Evolutionary conservation across 805 yeast genomes (phyloP), one percentile per base, ranked within the genome.

Genomic region (Pichia gijzeniarum): DNA sequence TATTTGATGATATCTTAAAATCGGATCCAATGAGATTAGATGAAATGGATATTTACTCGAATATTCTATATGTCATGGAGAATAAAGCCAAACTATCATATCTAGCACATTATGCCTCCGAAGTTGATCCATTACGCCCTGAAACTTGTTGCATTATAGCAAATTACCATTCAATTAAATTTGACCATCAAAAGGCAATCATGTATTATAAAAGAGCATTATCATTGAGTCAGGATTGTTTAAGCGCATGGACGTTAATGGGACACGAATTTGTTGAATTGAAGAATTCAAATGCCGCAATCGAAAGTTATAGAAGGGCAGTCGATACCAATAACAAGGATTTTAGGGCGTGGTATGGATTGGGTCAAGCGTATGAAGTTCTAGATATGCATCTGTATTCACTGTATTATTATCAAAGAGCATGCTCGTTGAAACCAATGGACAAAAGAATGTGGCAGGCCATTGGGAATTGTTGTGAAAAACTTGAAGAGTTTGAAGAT

Each of bases 371-470:
- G 1, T 93, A 93, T 61, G 99, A 93, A 62, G 95, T 93, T 10
- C 68, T 91, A 45, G 97, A 91, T 54, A 91, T 91, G 96, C 93
- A 87, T 60, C 70, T 86, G 49, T 93, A 90, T 59, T 90, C 98
- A 0, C 69, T 90, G 36, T 91, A 88, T 63, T 93, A 93, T 62
- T 93, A 88, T 61, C 96, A 93, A 64, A 73, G 83, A 41, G 96
- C 98, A 0, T 83, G 96, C 43, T 76, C 89, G 12, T 69, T 93
- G 53, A 89, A 85, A 56, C 97, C 97, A 1, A 64, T 79, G 38
- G 99, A 93, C 59, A 82, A 84, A 56, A 70, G 99, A 53, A 89
- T 91, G 87, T 93, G 99, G 99, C 86, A 82, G 53, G 97, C 98
- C 0, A 72, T 91, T 36, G 98, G 90, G 0, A 81, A 82, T 55